phyloP scores from a whole-genome alignment of 2,329 filamentous ascomycete species.

The Diaporthe amygdali region DNA sequence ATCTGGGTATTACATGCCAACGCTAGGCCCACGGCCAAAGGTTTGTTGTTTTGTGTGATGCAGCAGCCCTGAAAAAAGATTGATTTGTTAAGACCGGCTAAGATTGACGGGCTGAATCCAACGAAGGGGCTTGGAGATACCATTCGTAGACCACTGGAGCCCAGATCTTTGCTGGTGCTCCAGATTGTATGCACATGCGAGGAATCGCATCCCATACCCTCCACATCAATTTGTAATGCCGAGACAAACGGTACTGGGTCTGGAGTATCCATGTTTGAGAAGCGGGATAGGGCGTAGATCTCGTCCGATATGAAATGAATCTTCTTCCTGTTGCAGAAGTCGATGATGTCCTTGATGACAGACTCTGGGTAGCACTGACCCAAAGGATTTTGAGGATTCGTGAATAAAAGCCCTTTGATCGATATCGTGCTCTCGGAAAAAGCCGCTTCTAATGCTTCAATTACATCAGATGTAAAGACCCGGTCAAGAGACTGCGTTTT shows the following conservation, averaged over 20 bases:
- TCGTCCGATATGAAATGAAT: conserved; percentile 3
- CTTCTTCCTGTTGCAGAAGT: neutral
- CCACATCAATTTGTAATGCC: neutral
- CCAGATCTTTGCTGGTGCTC: neutral
- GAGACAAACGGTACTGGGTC: neutral
- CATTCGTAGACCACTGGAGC: neutral
- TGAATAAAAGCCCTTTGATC: too few relatives aligned
- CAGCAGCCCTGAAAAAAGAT: neutral
- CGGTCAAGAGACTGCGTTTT: too few relatives aligned
- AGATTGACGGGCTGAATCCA: neutral
- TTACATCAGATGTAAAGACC: too few relatives aligned
- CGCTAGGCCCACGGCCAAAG: neutral
- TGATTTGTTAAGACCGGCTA: neutral
- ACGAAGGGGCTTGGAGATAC: too few relatives aligned
- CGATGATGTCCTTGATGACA: too few relatives aligned
- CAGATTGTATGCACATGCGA: neutral
- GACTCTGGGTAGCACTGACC: too few relatives aligned
- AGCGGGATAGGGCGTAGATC: neutral
- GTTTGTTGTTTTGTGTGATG: neutral
- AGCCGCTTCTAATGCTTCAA: too few relatives aligned
- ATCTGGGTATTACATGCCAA: neutral
- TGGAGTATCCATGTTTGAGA: neutral
- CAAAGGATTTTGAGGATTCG: too few relatives aligned
- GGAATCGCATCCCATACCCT: neutral
- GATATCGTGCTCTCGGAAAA: too few relatives aligned